phyloP scores from a whole-genome alignment of 305 asterid species.

The Fraxinus baroniana region DNA sequence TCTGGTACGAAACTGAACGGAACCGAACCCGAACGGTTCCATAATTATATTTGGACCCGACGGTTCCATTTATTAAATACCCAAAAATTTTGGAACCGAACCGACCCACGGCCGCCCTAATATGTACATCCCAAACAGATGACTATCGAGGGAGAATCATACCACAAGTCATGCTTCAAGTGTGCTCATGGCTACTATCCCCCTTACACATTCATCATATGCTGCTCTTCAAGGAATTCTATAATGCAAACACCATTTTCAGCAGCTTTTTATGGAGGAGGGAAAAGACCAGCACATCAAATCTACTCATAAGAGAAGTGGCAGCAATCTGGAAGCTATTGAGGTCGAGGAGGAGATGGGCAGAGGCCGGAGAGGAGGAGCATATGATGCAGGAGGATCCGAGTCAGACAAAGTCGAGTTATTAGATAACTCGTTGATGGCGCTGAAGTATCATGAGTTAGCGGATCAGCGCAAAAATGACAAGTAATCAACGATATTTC shows the following conservation, averaged over 20 bases:
- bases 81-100: no score
- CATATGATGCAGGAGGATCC: no score
- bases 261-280: slow-evolving; percentile 64
- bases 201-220: slow-evolving; percentile 74
- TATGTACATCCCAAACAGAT: slow-evolving; percentile 31
- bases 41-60: no score
- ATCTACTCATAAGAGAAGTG: slow-evolving; percentile 49
- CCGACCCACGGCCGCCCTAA: no score
- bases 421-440: no score
- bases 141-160: slow-evolving; percentile 78
- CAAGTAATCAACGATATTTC: no score
- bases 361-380: slow-evolving; percentile 7
- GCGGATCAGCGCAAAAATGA: no score
- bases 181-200: slow-evolving; percentile 92
- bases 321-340: slow-evolving; percentile 22
- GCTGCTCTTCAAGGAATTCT: slow-evolving; percentile 61
- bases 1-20: no score
- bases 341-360: slow-evolving; percentile 9
- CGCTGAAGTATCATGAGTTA: no score
- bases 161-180: slow-evolving; percentile 84
- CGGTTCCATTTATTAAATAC: no score
- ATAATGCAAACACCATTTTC: slow-evolving; percentile 59
- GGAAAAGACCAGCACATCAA: slow-evolving; percentile 61
- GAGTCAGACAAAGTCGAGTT: no score
- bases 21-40: no score